Evolutionary conservation across 176 grass and related monocot species (phyloP).

Genomic region (Musa itinerans): DNA sequence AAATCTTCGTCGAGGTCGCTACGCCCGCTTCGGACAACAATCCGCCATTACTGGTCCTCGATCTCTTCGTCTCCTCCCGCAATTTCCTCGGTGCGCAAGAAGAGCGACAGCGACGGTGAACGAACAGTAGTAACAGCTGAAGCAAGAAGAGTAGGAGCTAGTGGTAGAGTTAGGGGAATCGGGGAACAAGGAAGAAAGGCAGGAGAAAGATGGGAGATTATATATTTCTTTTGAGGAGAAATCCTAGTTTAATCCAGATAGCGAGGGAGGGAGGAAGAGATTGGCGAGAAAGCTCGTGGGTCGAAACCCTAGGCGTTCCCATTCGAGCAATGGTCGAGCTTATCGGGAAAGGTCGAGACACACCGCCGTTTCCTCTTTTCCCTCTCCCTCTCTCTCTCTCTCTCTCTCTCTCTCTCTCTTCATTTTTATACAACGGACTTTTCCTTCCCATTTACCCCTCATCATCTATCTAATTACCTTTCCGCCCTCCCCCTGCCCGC

Average conservation of each 20-base stretch:
- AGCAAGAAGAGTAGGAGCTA: neutral
- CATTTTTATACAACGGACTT: constrained; percentile 8
- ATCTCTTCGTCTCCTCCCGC: neutral
- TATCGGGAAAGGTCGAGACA: constrained; percentile 28
- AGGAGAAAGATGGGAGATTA: neutral
- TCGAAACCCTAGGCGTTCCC: constrained; percentile 31
- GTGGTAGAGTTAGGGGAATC: neutral
- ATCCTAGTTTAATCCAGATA: constrained; percentile 8
- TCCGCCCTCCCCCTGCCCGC: neutral
- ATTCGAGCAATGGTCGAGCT: constrained; percentile 34
- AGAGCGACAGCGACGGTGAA: neutral
- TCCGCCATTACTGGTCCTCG: neutral
- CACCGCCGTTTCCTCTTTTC: constrained; percentile 19
- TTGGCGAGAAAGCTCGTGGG: constrained; percentile 7
- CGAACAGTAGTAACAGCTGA: neutral
- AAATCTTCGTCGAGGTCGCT: too few species aligned
- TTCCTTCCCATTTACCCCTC: neutral
- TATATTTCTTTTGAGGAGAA: neutral
- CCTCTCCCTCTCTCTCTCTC: too few species aligned
- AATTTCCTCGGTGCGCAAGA: neutral
- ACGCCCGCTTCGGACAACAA: neutral
- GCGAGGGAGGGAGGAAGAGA: constrained; percentile 4
- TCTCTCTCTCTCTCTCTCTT: neutral
- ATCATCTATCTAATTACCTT: neutral
- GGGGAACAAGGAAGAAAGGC: neutral